Conservation (phyloP, 176 grass and related monocot genomes). For the bread wheat (Triticum aestivum) region IWGSC_CS_RefSeq_v2.1 NC_057796.1:428988861-428989360, state of each 20-base stretch:
- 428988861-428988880: conserved; percentile 69
- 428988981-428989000: conserved; percentile 12
- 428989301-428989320: background rate
- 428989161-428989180: conserved; percentile 88
- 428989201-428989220: conserved; percentile 94
- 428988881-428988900: conserved; percentile 89
- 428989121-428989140: conserved; percentile 26
- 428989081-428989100: conserved; percentile 84
- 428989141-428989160: conserved; percentile 59
- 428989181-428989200: conserved; percentile 79
- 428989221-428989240: conserved; percentile 91
- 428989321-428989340: conserved; percentile 12
- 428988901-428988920: conserved; percentile 88
- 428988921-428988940: conserved; percentile 89
- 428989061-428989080: conserved; percentile 94
- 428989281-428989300: conserved; percentile 71
- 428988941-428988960: conserved; percentile 48
- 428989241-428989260: conserved; percentile 93
- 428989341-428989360: background rate
- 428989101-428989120: conserved; percentile 91
- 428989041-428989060: conserved; percentile 94
- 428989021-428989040: conserved; percentile 95
- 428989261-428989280: conserved; percentile 96
- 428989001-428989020: conserved; percentile 48
- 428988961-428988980: conserved; percentile 9